These are phyloP conservation scores for Colletotrichum magnum DNA, from an alignment of 2,329 filamentous ascomycete species.

Conservation along the genomic window DNA sequence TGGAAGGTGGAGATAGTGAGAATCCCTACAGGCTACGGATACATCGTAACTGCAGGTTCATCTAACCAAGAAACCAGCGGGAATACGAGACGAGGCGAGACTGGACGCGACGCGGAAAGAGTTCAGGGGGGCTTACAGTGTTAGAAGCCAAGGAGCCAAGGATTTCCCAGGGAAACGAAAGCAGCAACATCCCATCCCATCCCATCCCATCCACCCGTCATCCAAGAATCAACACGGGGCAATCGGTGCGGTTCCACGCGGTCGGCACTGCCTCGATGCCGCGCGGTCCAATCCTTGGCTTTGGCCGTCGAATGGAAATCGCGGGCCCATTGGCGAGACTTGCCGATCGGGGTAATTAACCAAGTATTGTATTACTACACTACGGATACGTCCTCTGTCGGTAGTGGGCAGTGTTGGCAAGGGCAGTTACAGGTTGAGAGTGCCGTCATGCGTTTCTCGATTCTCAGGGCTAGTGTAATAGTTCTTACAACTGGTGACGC, in stretches of 20 bases:
- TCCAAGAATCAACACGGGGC: no score
- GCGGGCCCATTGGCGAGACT: background rate
- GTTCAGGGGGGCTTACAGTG: background rate
- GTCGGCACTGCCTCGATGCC: slow-evolving; percentile 26
- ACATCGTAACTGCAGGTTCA: no score
- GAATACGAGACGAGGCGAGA: slow-evolving; percentile 32
- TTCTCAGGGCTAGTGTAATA: background rate
- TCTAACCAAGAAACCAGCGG: background rate
- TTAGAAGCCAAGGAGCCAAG: no score
- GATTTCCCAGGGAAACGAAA: no score
- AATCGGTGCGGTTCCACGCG: slow-evolving; percentile 10
- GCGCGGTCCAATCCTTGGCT: slow-evolving; percentile 24
- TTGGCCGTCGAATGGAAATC: background rate
- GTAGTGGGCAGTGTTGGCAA: background rate
- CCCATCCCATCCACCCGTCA: no score
- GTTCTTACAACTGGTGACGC: background rate
- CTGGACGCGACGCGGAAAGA: no score
- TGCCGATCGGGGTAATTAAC: background rate
- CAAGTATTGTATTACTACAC: no score
- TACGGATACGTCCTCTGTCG: no score
- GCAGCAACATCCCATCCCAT: no score
- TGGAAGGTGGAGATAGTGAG: no score
- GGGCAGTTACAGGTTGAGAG: slow-evolving; percentile 24
- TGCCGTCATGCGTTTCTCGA: background rate
- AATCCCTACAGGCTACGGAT: no score